These are phyloP conservation scores for Cyclotella distinguenda DNA, from an alignment of 108 stramenopile species.

Conservation along the genomic window DNA sequence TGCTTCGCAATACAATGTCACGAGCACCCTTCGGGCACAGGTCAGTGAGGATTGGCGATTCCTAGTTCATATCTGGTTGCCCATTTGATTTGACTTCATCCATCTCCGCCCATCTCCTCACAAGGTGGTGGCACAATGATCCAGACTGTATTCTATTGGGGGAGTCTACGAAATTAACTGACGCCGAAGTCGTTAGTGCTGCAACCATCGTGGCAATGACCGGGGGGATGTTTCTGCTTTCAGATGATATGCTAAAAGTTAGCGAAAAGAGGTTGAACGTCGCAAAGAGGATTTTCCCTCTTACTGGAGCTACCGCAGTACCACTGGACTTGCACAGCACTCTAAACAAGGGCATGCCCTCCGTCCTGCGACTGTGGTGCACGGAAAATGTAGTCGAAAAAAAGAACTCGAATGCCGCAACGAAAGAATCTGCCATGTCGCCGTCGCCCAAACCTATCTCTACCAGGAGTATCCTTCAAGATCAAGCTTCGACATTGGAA, in stretches of 20 bases:
- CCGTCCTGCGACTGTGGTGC: slow-evolving; percentile 77
- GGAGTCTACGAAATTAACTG: slow-evolving; percentile 77
- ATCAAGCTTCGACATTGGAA: slow-evolving; percentile 40
- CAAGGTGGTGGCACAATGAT: slow-evolving; percentile 92
- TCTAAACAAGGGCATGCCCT: slow-evolving; percentile 70
- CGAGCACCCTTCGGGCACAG: slow-evolving; percentile 81
- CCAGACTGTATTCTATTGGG: slow-evolving; percentile 92
- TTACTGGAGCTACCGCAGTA: slow-evolving; percentile 77
- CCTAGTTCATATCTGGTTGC: no score
- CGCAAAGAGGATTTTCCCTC: slow-evolving; percentile 76
- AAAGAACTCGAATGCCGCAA: not conserved
- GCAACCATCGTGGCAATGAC: slow-evolving; percentile 90
- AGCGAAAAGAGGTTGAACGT: slow-evolving; percentile 59
- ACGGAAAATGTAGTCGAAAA: slow-evolving; percentile 79
- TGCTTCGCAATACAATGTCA: slow-evolving; percentile 88
- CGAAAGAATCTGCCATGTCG: not conserved
- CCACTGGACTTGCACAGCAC: slow-evolving; percentile 83
- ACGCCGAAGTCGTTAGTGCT: slow-evolving; percentile 83
- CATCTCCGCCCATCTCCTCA: not conserved
- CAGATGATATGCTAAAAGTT: slow-evolving; percentile 87
- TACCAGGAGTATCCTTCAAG: slow-evolving; percentile 16
- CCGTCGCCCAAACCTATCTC: not conserved
- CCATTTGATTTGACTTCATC: not conserved
- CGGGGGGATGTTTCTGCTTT: slow-evolving; percentile 87
- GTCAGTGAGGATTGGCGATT: slow-evolving; percentile 86